Percentiles rank a stretch among this genome's conserved stretches.
Conservation (phyloP, 2,329 filamentous ascomycete species). For the Onygenales sp. region DNA sequence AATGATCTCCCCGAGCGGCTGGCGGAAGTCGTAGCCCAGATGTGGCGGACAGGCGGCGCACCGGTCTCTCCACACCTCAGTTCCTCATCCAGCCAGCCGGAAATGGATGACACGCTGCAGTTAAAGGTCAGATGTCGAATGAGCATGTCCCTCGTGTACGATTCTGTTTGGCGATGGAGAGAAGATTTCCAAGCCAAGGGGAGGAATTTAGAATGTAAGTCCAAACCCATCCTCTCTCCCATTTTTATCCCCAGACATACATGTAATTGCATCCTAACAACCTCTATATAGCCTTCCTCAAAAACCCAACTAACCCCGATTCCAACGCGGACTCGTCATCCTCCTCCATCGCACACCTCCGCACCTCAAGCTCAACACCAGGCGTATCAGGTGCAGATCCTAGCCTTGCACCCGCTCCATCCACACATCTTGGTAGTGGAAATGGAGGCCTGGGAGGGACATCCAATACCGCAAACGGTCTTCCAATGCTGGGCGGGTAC, state of each 20-base stretch:
- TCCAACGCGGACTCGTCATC: constrained; percentile 64
- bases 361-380: constrained; percentile 26
- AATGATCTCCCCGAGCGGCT: constrained; percentile 57
- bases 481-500: constrained; percentile 38
- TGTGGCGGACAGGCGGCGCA: constrained; percentile 47
- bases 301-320: constrained; percentile 79
- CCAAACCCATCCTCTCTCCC: constrained; percentile 5
- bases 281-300: constrained; percentile 50
- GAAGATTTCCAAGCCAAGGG: constrained; percentile 59
- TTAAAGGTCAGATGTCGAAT: constrained; percentile 58
- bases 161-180: constrained; percentile 60
- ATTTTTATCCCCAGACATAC: constrained; percentile 5
- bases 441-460: constrained; percentile 8
- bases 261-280: constrained; percentile 14
- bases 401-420: constrained; percentile 31
- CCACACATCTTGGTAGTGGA: constrained; percentile 24
- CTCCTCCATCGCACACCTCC: constrained; percentile 43
- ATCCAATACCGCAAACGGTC: constrained; percentile 13
- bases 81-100: constrained; percentile 18
- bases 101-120: constrained; percentile 41
- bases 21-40: constrained; percentile 55
- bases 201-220: constrained; percentile 62
- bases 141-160: constrained; percentile 58
- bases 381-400: constrained; percentile 27
- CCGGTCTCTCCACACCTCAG: constrained; percentile 11